phyloP scores from a whole-genome alignment of 129 eudicot species.

The Ambrosia artemisiifolia region DNA sequence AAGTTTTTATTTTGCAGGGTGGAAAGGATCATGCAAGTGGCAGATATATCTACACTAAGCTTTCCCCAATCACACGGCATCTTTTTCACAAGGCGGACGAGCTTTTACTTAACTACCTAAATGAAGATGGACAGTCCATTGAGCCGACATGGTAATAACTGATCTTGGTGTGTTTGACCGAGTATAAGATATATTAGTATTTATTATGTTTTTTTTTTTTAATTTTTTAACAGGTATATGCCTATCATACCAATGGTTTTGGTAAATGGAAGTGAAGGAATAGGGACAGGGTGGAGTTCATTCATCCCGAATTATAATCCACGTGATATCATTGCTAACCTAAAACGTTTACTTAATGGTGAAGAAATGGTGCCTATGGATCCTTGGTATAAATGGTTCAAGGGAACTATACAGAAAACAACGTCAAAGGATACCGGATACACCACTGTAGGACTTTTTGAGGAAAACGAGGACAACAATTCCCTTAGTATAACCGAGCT shows the following conservation, averaged over 20 bases:
- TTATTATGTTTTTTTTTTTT: not conserved
- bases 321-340: slow-evolving; percentile 66
- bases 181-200: not conserved
- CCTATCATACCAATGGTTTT: slow-evolving; percentile 83
- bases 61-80: slow-evolving; percentile 56
- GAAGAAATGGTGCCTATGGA: slow-evolving; percentile 80
- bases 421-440: slow-evolving; percentile 69
- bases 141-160: slow-evolving; percentile 75
- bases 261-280: slow-evolving; percentile 96
- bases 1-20: slow-evolving; percentile 43
- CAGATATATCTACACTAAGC: slow-evolving; percentile 70
- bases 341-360: slow-evolving; percentile 56
- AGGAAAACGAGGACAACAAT: slow-evolving; percentile 55
- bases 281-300: slow-evolving; percentile 98
- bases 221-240: slow-evolving; percentile 49
- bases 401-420: slow-evolving; percentile 65
- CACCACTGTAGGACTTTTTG: slow-evolving; percentile 57
- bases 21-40: slow-evolving; percentile 99
- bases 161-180: not conserved
- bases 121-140: slow-evolving; percentile 82
- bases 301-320: slow-evolving; percentile 86
- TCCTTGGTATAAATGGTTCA: slow-evolving; percentile 91
- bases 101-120: slow-evolving; percentile 62
- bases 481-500: slow-evolving; percentile 63
- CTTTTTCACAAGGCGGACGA: slow-evolving; percentile 84